Base-by-base conservation (phyloP, 805 yeast genomes). In the Hanseniaspora hatyaiensis region DNA sequence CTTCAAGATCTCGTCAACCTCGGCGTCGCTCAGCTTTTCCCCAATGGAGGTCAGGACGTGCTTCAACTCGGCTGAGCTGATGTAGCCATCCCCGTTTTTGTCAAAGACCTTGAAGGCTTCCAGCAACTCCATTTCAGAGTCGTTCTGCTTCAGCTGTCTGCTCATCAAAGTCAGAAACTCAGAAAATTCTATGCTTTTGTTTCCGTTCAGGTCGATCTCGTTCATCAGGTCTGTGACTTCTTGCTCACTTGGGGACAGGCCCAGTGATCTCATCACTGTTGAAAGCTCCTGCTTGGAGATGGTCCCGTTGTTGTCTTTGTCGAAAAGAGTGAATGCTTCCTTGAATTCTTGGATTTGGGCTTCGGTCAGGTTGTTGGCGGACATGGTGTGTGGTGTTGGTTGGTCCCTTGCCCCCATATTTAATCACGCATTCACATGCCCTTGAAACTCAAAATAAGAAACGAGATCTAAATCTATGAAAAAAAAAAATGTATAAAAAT, bases 61-160 rank as follows among this genome's bases (percentile, higher is more conserved):
- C 66, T 94, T 81, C 63, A 92, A 77, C 69, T 92, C 98, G 51
- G 96, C 92, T 54, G 95, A 94, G 50, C 94, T 82, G 64, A 92
- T 92, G 66, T 83, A 83, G 54, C 98, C 98, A 64, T 92, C 96
- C 51, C 96, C 96, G 64, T 92, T 83, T 65, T 80, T 75, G 70
- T 92, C 98, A 62, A 92, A 92, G 33, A 92, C 98, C 69, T 88
- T 89, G 75, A 92, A 92, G 12, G 98, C 98, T 68, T 92, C 98
- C 54, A 89, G 77, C 55, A 92, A 78, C 67, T 92, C 98, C 58
- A 94, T 97, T 68, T 92, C 97, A 31, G 92, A 81, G 65, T 92
- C 98, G 52, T 92, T 87, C 59, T 89, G 95, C 70, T 87, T 92
- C 77, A 92, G 80, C 63, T 92, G 94, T 62, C 92, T 76, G 29